Percentiles rank a stretch among this genome's conserved stretches.
Evolutionary conservation across 2,329 filamentous ascomycete species (phyloP).

Genomic region (Penicillium brevicompactum): DNA sequence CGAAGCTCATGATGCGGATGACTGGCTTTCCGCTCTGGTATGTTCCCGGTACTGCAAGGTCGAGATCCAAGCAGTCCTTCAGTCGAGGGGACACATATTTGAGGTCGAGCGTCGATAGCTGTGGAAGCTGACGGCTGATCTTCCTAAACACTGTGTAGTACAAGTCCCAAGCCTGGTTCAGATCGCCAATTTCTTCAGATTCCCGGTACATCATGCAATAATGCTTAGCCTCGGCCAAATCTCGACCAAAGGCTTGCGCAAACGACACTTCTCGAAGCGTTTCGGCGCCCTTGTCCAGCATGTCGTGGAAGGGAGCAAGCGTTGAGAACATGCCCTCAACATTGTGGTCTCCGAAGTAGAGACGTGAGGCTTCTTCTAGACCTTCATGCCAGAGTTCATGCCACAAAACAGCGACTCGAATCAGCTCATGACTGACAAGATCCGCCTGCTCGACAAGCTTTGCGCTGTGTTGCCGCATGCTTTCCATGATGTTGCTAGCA

Average conservation of each 20-base stretch:
- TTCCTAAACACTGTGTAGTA: slow-evolving; percentile 99
- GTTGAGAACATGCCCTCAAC: slow-evolving; percentile 96
- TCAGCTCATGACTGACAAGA: slow-evolving; percentile 91
- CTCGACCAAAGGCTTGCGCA: slow-evolving; percentile 92
- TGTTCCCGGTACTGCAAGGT: slow-evolving; percentile 92
- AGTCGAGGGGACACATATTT: slow-evolving; percentile 97
- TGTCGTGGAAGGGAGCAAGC: slow-evolving; percentile 85
- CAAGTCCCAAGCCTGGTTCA: slow-evolving; percentile 98
- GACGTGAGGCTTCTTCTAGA: slow-evolving; percentile 89
- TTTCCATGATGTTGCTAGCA: slow-evolving; percentile 93
- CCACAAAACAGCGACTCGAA: slow-evolving; percentile 95
- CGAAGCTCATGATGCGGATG: slow-evolving; percentile 85
- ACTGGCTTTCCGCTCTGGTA: slow-evolving; percentile 80
- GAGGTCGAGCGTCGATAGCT: slow-evolving; percentile 88
- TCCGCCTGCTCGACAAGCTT: slow-evolving; percentile 93
- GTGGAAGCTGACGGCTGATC: slow-evolving; percentile 88
- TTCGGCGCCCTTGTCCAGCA: slow-evolving; percentile 87
- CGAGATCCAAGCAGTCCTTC: slow-evolving; percentile 79
- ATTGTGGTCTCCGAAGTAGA: slow-evolving; percentile 98
- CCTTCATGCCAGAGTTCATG: slow-evolving; percentile 99
- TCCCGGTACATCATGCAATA: slow-evolving; percentile 92
- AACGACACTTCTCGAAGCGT: slow-evolving; percentile 96
- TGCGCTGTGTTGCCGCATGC: slow-evolving; percentile 92
- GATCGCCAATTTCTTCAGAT: slow-evolving; percentile 86
- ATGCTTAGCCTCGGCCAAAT: slow-evolving; percentile 90